Evolutionary conservation across 139 green algal genomes (phyloP).

Genomic region (Chlorella sp.): DNA sequence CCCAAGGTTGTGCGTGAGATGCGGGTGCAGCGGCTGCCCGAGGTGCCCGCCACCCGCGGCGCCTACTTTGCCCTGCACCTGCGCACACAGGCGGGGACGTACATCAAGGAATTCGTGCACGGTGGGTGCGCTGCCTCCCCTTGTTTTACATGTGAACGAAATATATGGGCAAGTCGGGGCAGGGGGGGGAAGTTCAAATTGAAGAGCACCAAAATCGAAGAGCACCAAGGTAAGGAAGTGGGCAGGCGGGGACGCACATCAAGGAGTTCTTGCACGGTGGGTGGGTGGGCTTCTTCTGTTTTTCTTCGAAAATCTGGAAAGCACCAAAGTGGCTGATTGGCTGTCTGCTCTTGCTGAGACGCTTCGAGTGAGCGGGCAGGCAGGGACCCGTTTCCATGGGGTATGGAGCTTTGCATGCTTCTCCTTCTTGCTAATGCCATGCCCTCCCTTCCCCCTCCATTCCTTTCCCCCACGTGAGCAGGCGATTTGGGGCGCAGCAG

Average conservation of each 20-base stretch:
- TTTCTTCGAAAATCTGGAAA: neutral
- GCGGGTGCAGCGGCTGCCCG: constrained; percentile 30
- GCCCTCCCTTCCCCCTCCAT: too few relatives aligned
- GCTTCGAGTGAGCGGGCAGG: too few relatives aligned
- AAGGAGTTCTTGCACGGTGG: neutral
- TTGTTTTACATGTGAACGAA: too few relatives aligned
- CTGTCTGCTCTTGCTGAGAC: too few relatives aligned
- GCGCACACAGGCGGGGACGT: constrained; percentile 81
- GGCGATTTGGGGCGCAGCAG: constrained; percentile 38
- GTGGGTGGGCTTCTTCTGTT: too few relatives aligned
- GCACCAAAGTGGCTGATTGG: too few relatives aligned
- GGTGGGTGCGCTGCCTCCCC: constrained; percentile 53
- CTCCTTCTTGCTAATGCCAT: neutral
- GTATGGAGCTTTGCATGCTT: too few relatives aligned
- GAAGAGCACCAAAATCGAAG: too few relatives aligned
- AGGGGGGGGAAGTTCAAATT: too few relatives aligned
- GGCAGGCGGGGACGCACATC: neutral
- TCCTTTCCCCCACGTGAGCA: neutral
- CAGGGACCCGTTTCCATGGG: too few relatives aligned
- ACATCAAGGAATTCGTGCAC: constrained; percentile 96
- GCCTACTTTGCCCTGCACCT: constrained; percentile 77
- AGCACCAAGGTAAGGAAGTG: too few relatives aligned
- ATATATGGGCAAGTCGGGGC: too few relatives aligned
- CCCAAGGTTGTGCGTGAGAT: constrained; percentile 28
- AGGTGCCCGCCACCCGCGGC: neutral